These are phyloP conservation scores for Phylloporus sp. DNA, from an alignment of 768 basidiomycete species.

Conservation along the genomic window DNA sequence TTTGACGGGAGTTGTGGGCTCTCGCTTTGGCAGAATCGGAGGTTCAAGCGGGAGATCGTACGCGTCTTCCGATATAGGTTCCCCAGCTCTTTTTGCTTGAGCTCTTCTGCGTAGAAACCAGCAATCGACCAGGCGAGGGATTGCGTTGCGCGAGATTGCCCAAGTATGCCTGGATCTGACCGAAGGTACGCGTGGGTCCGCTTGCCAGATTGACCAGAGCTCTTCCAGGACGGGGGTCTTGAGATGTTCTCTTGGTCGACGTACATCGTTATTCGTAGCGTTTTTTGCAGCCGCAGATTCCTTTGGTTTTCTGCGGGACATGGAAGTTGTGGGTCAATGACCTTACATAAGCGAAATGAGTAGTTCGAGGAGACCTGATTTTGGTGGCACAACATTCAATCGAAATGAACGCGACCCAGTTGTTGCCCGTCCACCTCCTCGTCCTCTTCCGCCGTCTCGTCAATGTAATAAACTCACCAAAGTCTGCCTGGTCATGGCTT, in stretches of 20 bases:
- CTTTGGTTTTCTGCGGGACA: constrained; percentile 14
- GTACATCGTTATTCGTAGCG: not conserved
- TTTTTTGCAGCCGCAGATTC: not conserved
- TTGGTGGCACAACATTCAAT: not conserved
- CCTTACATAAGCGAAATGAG: constrained; percentile 9
- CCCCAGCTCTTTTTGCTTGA: constrained; percentile 22
- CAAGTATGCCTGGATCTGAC: constrained; percentile 25
- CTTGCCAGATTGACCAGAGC: constrained; percentile 30
- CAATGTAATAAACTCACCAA: constrained; percentile 44
- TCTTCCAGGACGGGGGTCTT: constrained; percentile 13
- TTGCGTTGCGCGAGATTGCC: constrained; percentile 22
- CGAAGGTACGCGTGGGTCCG: constrained; percentile 28
- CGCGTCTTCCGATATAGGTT: constrained; percentile 13
- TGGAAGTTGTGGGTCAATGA: not conserved
- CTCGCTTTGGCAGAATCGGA: constrained; percentile 5
- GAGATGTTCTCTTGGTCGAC: constrained; percentile 12
- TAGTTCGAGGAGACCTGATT: too few species aligned
- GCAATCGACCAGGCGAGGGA: constrained; percentile 15
- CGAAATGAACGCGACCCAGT: constrained; percentile 35
- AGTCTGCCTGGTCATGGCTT: constrained; percentile 14
- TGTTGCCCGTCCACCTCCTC: constrained; percentile 57
- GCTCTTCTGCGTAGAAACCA: constrained; percentile 28
- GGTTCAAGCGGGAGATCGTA: constrained; percentile 21
- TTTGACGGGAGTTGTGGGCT: constrained; percentile 3
- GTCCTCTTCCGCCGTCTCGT: constrained; percentile 61